A percentile compares a stretch with the other conserved stretches of the same genome.
Conservation (phyloP, 768 basidiomycete species). For the Boletus barrowsii region DNA sequence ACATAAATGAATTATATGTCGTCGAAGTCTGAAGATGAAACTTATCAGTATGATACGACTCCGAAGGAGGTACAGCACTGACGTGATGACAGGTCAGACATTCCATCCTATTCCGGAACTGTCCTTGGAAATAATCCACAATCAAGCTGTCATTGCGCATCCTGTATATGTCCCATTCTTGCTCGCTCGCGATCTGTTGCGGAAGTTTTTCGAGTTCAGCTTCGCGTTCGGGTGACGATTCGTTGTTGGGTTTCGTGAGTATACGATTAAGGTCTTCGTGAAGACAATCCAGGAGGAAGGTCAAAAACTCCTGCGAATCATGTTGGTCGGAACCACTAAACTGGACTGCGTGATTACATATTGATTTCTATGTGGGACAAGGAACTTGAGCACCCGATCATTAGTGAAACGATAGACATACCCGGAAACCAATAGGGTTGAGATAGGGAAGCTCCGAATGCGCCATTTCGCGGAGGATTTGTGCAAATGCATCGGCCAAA, state of each 20-base stretch:
- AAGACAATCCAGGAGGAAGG: slow-evolving; percentile 88
- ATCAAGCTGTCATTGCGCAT: slow-evolving; percentile 90
- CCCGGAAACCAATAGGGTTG: slow-evolving; percentile 80
- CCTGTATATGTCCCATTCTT: slow-evolving; percentile 91
- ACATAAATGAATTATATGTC: slow-evolving; percentile 96
- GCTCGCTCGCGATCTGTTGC: slow-evolving; percentile 82
- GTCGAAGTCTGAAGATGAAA: slow-evolving; percentile 74
- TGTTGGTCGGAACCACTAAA: slow-evolving; percentile 90
- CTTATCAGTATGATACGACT: slow-evolving; percentile 11
- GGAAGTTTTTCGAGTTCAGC: slow-evolving; percentile 85
- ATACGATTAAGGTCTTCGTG: slow-evolving; percentile 88
- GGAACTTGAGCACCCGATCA: background rate
- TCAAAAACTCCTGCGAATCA: slow-evolving; percentile 96
- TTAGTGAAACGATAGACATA: slow-evolving; percentile 40
- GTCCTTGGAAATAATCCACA: slow-evolving; percentile 97
- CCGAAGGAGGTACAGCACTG: background rate
- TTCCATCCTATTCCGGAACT: slow-evolving; percentile 85
- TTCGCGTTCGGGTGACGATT: slow-evolving; percentile 75
- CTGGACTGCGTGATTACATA: slow-evolving; percentile 59
- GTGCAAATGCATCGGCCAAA: slow-evolving; percentile 78
- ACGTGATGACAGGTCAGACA: slow-evolving; percentile 91
- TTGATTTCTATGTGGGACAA: slow-evolving; percentile 44
- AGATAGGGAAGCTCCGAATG: slow-evolving; percentile 80
- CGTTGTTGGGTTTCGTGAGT: slow-evolving; percentile 62
- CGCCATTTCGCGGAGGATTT: slow-evolving; percentile 84